These are phyloP conservation scores for Pythium scleroteichum DNA, from an alignment of 352 stramenopile genomes.

Conservation along the genomic window DNA sequence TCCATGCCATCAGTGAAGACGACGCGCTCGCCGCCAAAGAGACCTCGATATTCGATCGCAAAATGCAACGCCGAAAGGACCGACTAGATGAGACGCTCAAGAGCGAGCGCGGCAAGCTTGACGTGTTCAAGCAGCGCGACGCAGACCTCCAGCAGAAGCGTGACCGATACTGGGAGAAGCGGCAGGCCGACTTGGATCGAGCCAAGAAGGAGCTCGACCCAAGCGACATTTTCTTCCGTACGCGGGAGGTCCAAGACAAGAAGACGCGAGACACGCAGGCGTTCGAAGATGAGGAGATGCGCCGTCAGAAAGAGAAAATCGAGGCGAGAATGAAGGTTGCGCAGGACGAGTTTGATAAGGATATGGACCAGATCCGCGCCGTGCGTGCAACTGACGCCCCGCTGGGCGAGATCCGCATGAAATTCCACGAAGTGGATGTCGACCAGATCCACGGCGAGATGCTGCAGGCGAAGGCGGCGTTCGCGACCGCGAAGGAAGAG, in stretches of 20 bases:
- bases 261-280: conserved; percentile 53
- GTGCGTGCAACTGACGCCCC: conserved; percentile 47
- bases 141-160: conserved; percentile 48
- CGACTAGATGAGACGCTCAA: conserved; percentile 37
- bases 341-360: conserved; percentile 36
- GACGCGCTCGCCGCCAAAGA: conserved; percentile 36
- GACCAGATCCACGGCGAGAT: conserved; percentile 47
- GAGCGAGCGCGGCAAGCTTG: conserved; percentile 59
- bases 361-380: conserved; percentile 36
- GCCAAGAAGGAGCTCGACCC: conserved; percentile 76
- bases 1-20: conserved; percentile 38
- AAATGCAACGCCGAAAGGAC: conserved; percentile 40
- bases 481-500: conserved; percentile 62
- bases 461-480: conserved; percentile 42
- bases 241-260: conserved; percentile 59
- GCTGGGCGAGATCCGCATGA: conserved; percentile 47
- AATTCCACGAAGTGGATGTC: conserved; percentile 68
- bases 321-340: conserved; percentile 44
- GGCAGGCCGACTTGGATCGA: conserved; percentile 58
- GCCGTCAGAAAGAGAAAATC: conserved; percentile 43
- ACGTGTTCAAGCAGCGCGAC: conserved; percentile 51
- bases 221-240: conserved; percentile 78
- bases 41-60: conserved; percentile 49
- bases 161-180: conserved; percentile 62
- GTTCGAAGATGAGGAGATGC: conserved; percentile 56